Conservation (phyloP, 352 stramenopile species). For the Globisporangium barbulae region DNA sequence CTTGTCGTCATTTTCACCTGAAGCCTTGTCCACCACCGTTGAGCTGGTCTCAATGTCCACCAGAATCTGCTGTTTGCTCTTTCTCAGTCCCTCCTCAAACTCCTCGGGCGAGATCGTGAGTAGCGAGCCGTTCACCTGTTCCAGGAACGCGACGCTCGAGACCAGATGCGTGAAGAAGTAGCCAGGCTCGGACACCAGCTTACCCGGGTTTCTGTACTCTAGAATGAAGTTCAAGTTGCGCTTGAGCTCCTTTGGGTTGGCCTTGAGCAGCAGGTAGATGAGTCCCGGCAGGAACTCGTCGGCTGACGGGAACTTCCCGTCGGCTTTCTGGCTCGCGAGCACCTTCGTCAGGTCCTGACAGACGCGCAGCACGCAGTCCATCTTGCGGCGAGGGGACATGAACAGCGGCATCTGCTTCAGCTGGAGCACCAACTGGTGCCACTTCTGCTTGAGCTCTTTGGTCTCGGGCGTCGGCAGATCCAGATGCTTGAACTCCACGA, state of each 20-base stretch:
- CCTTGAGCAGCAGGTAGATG: conserved; percentile 89
- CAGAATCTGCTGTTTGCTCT: conserved; percentile 30
- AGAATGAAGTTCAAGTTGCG: conserved; percentile 87
- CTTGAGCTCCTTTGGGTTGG: conserved; percentile 82
- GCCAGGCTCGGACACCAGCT: conserved; percentile 85
- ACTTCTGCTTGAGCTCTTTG: conserved; percentile 32
- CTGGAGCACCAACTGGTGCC: conserved; percentile 40
- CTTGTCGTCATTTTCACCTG: neutral
- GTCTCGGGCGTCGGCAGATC: conserved; percentile 60
- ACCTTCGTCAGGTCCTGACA: conserved; percentile 74
- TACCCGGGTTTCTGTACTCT: conserved; percentile 62
- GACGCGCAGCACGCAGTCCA: conserved; percentile 73
- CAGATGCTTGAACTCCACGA: conserved; percentile 83
- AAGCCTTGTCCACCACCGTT: neutral
- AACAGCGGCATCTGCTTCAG: conserved; percentile 45
- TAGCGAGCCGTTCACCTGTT: conserved; percentile 64
- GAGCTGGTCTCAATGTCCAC: conserved; percentile 17
- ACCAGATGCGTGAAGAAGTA: conserved; percentile 93
- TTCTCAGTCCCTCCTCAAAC: conserved; percentile 57
- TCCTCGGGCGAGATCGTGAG: conserved; percentile 74
- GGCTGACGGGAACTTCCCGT: conserved; percentile 68
- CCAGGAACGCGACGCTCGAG: conserved; percentile 75
- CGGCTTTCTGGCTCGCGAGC: conserved; percentile 37
- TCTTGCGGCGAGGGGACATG: conserved; percentile 79
- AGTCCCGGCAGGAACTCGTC: conserved; percentile 91